Evolutionary conservation across 768 basidiomycete genomes (phyloP).

Genomic region (Mycena belliarum): DNA sequence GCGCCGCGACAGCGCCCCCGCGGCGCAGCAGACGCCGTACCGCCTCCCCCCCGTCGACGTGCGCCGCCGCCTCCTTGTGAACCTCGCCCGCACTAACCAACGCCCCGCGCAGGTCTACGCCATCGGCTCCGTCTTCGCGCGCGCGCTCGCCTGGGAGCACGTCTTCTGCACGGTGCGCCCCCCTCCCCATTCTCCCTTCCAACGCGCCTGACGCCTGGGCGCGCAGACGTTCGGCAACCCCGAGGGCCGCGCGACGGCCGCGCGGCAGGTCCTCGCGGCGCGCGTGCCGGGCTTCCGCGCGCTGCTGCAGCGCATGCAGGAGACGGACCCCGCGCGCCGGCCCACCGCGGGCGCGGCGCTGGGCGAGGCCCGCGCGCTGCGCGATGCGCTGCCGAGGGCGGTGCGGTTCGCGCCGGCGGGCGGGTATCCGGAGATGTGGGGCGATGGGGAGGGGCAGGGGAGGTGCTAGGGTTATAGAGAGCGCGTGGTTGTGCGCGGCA

Average conservation of each 20-base stretch:
- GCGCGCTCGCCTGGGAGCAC: constrained; percentile 19
- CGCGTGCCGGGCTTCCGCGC: constrained; percentile 8
- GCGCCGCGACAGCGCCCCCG: not conserved
- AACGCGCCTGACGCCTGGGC: not conserved
- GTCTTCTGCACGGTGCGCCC: constrained; percentile 16
- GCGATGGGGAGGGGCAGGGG: too few relatives aligned
- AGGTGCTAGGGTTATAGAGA: too few relatives aligned
- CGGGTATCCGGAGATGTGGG: constrained; percentile 12
- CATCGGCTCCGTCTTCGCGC: constrained; percentile 15
- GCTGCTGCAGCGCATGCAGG: constrained; percentile 15
- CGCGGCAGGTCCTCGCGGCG: constrained; percentile 10
- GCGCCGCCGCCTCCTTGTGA: not conserved
- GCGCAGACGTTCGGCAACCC: constrained; percentile 22
- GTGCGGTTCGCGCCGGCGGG: constrained; percentile 11
- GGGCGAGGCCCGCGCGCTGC: not conserved
- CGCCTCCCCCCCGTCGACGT: constrained; percentile 18
- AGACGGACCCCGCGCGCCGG: constrained; percentile 13
- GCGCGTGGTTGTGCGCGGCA: too few relatives aligned
- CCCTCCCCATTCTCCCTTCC: not conserved
- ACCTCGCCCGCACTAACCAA: not conserved
- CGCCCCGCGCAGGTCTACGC: constrained; percentile 10
- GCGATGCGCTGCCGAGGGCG: not conserved
- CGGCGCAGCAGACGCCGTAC: constrained; percentile 2
- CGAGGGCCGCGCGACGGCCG: constrained; percentile 9
- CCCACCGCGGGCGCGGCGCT: constrained; percentile 7